phyloP scores from a whole-genome alignment of 768 basidiomycete genomes.

The Rhodotorula taiwanensis region DNA sequence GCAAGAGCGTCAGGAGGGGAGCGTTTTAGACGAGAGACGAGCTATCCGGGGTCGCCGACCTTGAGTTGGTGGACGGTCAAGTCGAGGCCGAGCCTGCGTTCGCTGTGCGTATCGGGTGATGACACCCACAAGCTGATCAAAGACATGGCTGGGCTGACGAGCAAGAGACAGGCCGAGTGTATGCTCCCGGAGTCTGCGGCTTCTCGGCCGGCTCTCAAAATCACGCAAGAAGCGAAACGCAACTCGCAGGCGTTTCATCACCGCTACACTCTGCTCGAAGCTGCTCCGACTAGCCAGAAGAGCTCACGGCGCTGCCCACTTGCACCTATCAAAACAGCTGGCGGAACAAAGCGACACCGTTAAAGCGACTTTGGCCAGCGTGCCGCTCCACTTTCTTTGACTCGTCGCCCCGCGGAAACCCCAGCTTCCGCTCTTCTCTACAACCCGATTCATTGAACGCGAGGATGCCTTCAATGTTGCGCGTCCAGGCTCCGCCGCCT shows the following conservation, averaged over 20 bases:
- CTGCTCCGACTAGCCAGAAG: no score
- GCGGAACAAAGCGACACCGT: no score
- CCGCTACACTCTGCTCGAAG: no score
- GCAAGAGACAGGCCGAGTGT: not conserved
- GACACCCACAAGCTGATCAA: conserved; percentile 63
- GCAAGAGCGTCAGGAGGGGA: not conserved
- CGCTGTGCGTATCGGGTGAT: conserved; percentile 83
- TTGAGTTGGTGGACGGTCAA: conserved; percentile 73
- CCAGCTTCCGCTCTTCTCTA: not conserved
- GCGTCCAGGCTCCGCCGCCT: conserved; percentile 20
- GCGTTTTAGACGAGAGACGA: not conserved
- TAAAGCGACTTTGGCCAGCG: no score
- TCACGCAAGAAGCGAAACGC: no score
- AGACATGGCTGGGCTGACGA: not conserved
- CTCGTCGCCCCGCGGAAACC: not conserved
- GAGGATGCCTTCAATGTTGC: conserved; percentile 10
- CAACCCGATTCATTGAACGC: not conserved
- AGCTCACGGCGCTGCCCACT: no score
- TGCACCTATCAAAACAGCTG: no score
- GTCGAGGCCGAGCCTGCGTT: conserved; percentile 72
- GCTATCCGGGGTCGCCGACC: conserved; percentile 48
- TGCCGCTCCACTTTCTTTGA: no score
- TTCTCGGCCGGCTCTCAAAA: no score
- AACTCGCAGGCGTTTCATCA: no score
- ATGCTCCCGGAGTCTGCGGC: no score